A percentile compares a stretch with the other conserved stretches of the same genome.
Conservation (phyloP, 129 eudicot species). For the Artemisia argyi region DNA sequence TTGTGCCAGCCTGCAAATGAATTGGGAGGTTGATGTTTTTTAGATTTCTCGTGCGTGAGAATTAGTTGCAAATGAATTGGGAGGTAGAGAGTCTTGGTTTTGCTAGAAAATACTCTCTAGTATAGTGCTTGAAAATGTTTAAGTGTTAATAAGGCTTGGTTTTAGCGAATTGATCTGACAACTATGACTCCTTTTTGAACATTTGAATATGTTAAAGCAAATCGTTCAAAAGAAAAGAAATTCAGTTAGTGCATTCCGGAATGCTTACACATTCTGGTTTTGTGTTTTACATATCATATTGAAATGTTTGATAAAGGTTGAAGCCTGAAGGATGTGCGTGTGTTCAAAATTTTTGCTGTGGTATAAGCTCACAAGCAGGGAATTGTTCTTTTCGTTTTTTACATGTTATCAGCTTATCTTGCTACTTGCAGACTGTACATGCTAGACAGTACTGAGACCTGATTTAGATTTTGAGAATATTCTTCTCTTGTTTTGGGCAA, state of each 20-base stretch:
- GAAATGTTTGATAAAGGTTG: too few relatives aligned
- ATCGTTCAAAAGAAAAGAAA: too few relatives aligned
- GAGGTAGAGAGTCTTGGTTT: not conserved
- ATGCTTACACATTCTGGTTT: too few relatives aligned
- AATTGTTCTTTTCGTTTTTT: not conserved
- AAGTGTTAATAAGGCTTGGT: too few relatives aligned
- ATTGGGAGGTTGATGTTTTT: not conserved
- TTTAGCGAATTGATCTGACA: too few relatives aligned
- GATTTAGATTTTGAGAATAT: not conserved
- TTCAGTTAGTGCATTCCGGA: too few relatives aligned
- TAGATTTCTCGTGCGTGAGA: not conserved
- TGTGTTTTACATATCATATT: too few relatives aligned
- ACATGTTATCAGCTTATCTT: not conserved
- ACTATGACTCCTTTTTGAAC: too few relatives aligned
- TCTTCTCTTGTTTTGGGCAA: not conserved
- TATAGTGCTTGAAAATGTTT: not conserved
- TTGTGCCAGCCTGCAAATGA: not conserved
- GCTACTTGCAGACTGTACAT: not conserved
- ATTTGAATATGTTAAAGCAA: too few relatives aligned
- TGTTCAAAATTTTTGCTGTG: not conserved
- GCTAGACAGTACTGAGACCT: not conserved
- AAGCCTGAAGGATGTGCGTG: too few relatives aligned
- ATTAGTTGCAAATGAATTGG: not conserved
- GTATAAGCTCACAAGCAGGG: not conserved
- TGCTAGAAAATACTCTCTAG: not conserved